These are phyloP conservation scores for Populus pruinosa DNA, from an alignment of 345 rosid genomes.

Conservation along the genomic window DNA sequence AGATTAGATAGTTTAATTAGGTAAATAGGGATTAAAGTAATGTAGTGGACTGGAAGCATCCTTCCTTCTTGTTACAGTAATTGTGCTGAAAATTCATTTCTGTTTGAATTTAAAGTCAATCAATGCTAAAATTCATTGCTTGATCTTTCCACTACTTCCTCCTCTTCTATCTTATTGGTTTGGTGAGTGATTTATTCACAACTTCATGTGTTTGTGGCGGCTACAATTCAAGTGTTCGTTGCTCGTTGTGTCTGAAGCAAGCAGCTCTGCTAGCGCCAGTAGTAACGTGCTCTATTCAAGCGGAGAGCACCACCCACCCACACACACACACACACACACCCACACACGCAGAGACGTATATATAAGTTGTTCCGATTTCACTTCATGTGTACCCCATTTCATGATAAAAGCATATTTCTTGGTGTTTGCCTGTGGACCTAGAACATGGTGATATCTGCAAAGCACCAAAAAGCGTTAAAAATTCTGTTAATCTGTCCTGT, in stretches of 20 bases:
- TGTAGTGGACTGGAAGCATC: background rate
- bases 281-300: background rate
- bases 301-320: background rate
- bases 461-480: constrained; percentile 16
- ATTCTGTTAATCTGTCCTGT: constrained; percentile 30
- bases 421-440: constrained; percentile 25
- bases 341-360: no score
- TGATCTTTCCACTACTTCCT: constrained; percentile 2
- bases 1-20: background rate
- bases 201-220: constrained; percentile 11
- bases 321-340: no score
- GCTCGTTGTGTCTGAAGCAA: background rate
- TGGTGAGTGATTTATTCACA: background rate
- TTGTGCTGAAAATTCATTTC: background rate
- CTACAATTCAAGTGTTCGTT: constrained; percentile 8
- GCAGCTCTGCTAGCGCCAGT: background rate
- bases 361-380: constrained; percentile 11
- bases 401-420: background rate
- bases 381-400: constrained; percentile 14
- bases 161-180: background rate
- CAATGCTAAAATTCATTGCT: constrained; percentile 18
- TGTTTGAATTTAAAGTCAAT: constrained; percentile 5
- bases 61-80: background rate
- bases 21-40: background rate
- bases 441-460: constrained; percentile 17